Conservation (phyloP, 1,284 basidiomycete species). For the Caloboletus inedulis region DNA sequence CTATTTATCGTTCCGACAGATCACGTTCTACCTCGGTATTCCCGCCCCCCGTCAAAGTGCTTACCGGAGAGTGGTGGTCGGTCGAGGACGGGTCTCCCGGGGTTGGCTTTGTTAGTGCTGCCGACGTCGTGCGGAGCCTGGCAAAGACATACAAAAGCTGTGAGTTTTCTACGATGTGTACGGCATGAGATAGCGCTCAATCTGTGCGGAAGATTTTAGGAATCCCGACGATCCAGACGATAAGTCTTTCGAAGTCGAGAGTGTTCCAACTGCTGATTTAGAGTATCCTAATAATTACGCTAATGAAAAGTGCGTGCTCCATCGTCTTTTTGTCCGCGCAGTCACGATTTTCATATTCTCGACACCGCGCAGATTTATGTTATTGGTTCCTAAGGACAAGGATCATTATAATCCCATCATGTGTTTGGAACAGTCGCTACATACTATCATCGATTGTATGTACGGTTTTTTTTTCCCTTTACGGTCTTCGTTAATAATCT, state of each 20-base stretch:
- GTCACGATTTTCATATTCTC: neutral
- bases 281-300: constrained; percentile 70
- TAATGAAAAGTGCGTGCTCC: constrained; percentile 47
- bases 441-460: constrained; percentile 67
- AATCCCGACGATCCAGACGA: constrained; percentile 60
- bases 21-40: constrained; percentile 37
- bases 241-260: constrained; percentile 54
- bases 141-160: constrained; percentile 65
- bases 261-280: constrained; percentile 58
- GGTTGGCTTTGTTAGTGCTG: constrained; percentile 53
- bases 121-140: constrained; percentile 53
- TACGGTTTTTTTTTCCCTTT: neutral
- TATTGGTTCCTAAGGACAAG: constrained; percentile 71
- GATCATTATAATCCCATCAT: constrained; percentile 78
- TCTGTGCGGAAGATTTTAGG: constrained; percentile 50
- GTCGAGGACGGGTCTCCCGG: constrained; percentile 51
- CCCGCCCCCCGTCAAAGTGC: constrained; percentile 6
- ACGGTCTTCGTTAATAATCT: constrained; percentile 16
- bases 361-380: constrained; percentile 50
- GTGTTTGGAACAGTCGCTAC: constrained; percentile 63
- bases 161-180: constrained; percentile 36
- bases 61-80: constrained; percentile 44
- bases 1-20: constrained; percentile 32
- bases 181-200: neutral
- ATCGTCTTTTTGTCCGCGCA: neutral